These are phyloP conservation scores for Phytophthora europaea DNA, from an alignment of 352 stramenopile genomes.

Conservation along the genomic window DNA sequence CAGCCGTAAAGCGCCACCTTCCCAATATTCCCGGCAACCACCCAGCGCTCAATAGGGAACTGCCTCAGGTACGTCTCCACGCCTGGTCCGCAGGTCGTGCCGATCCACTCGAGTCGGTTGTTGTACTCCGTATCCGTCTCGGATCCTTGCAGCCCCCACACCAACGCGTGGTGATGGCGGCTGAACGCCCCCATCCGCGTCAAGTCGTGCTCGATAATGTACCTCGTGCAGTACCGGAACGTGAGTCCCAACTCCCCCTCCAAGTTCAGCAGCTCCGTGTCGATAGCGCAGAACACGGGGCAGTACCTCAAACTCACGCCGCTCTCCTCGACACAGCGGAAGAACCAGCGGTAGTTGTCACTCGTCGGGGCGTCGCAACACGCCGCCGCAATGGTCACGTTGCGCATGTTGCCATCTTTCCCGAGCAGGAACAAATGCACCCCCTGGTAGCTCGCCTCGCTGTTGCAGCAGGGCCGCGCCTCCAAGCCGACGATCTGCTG, in stretches of 20 bases:
- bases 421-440: conserved; percentile 60
- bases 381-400: conserved; percentile 51
- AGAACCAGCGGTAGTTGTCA: conserved; percentile 69
- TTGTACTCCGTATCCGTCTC: conserved; percentile 57
- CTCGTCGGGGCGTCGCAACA: conserved; percentile 44
- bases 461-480: conserved; percentile 40
- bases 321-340: conserved; percentile 47
- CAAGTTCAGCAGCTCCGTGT: conserved; percentile 43
- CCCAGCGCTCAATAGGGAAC: conserved; percentile 59
- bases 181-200: conserved; percentile 50
- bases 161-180: conserved; percentile 55
- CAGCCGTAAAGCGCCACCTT: conserved; percentile 59
- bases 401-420: conserved; percentile 64
- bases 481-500: conserved; percentile 70
- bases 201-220: conserved; percentile 65
- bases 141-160: conserved; percentile 61
- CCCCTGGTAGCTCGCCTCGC: conserved; percentile 48
- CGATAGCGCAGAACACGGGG: conserved; percentile 56
- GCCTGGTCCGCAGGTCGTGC: conserved; percentile 47
- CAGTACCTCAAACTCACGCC: conserved; percentile 53
- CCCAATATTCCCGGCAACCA: conserved; percentile 53
- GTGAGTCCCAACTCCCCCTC: conserved; percentile 54
- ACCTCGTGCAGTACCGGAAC: conserved; percentile 61
- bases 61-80: conserved; percentile 54
- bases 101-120: conserved; percentile 68